Base-by-base conservation (phyloP, 805 yeast genomes). In the Schwanniomyces vanrijiae region DNA sequence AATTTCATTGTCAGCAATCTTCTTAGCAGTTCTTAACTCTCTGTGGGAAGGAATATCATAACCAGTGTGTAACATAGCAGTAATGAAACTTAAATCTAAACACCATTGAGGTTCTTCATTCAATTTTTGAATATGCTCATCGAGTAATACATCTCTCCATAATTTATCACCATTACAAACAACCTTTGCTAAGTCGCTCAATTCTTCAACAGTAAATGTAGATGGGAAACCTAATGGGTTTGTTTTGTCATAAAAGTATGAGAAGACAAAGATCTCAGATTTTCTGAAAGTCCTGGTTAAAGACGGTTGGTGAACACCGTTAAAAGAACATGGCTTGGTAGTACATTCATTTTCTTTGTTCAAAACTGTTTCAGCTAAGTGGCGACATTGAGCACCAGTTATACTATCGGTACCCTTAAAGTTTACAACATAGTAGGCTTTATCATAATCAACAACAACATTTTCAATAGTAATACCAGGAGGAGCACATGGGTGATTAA, bases 221-320 rank as follows among this genome's bases (percentile, higher is more conserved):
- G 81, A 74, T 51, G 99, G 98, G 90, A 95, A 86, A 42, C 98
- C 99, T 55, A 94, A 76, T 41, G 98, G 97, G 63, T 79, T 83
- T 29, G 97, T 88, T 63, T 96, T 82, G 71, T 94, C 99, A 71
- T 90, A 95, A 72, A 94, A 94, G 76, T 83, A 94, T 9, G 98
- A 92, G 71, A 95, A 90, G 37, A 94, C 83, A 68, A 76, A 94
- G 80, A 94, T 77, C 61, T 94, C 98, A 35, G 84, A 79, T 46
- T 74, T 74, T 45, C 82, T 78, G 78, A 94, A 94, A 13, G 96
- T 83, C 52, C 77, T 81, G 39, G 82, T 82, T 59, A 94, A 75
- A 3, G 96, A 87, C 7, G 99, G 99, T 74, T 94, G 99, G 68
- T 95, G 96, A 43, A 90, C 87, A 62, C 99, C 99, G 63, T 92